Percentiles rank a stretch among this genome's conserved stretches.
Conservation (phyloP, 441 rosid species). For the Euphorbia neoarborescens region DNA sequence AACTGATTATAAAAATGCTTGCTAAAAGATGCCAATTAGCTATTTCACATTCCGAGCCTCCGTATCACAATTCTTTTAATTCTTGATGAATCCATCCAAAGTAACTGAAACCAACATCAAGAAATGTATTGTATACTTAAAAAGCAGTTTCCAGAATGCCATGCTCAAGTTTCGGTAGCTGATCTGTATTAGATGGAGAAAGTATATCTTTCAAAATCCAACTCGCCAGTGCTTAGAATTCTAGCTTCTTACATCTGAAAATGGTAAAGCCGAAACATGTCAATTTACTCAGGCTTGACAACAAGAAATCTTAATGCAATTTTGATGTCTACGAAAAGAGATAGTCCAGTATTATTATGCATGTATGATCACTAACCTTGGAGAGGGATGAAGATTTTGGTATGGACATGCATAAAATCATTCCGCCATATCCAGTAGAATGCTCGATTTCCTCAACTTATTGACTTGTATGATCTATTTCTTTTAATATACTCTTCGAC, state of each 20-base stretch:
- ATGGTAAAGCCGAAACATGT: background rate
- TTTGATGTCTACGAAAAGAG: background rate
- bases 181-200: background rate
- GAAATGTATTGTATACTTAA: background rate
- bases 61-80: background rate
- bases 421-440: background rate
- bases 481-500: slow-evolving; percentile 54
- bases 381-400: background rate
- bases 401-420: background rate
- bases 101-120: background rate
- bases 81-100: background rate
- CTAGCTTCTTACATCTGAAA: background rate
- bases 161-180: background rate
- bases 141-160: background rate
- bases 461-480: slow-evolving; percentile 30
- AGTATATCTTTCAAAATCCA: background rate
- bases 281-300: background rate
- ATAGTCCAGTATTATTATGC: background rate
- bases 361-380: background rate
- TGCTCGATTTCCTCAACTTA: background rate
- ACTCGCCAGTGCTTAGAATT: background rate
- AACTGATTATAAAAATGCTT: background rate
- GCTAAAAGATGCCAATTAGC: background rate
- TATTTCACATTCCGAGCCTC: background rate
- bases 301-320: background rate